Evolutionary conservation across 1,284 basidiomycete genomes (phyloP).

Genomic region (Naganishia cerealis): DNA sequence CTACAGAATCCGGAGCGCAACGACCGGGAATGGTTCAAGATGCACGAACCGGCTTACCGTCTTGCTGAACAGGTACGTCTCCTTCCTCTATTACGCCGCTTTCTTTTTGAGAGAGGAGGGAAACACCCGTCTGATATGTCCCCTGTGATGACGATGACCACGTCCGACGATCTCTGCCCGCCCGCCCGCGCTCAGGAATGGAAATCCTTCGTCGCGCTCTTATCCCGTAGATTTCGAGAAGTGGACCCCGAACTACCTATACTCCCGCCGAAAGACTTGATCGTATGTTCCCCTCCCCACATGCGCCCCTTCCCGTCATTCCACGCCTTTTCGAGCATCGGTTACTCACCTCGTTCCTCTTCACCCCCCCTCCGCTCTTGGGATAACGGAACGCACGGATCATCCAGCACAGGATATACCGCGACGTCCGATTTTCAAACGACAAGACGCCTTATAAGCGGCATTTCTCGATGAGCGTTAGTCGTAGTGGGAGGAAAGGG

Average conservation of each 20-base stretch:
- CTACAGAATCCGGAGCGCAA: slow-evolving; percentile 75
- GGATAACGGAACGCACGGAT: too few relatives aligned
- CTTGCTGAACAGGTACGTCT: slow-evolving; percentile 65
- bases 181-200: slow-evolving; percentile 62
- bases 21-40: slow-evolving; percentile 73
- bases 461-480: slow-evolving; percentile 57
- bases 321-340: too few relatives aligned
- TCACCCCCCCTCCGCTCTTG: neutral
- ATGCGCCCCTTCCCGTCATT: neutral
- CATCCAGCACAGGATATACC: slow-evolving; percentile 54
- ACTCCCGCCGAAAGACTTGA: slow-evolving; percentile 79
- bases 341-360: neutral
- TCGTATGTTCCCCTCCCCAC: slow-evolving; percentile 58
- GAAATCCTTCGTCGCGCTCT: slow-evolving; percentile 73
- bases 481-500: slow-evolving; percentile 51
- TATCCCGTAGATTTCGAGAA: slow-evolving; percentile 66
- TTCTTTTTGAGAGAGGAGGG: slow-evolving; percentile 24
- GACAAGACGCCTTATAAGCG: slow-evolving; percentile 91
- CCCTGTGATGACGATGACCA: too few relatives aligned
- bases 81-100: neutral
- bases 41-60: slow-evolving; percentile 72
- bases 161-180: too few relatives aligned
- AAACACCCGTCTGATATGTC: neutral
- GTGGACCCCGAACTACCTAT: slow-evolving; percentile 77
- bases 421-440: slow-evolving; percentile 63